A percentile compares a stretch with the other conserved stretches of the same genome.
These are phyloP conservation scores for Venturia oleaginea DNA, from an alignment of 2,329 filamentous ascomycete genomes.

Conservation along the genomic window DNA sequence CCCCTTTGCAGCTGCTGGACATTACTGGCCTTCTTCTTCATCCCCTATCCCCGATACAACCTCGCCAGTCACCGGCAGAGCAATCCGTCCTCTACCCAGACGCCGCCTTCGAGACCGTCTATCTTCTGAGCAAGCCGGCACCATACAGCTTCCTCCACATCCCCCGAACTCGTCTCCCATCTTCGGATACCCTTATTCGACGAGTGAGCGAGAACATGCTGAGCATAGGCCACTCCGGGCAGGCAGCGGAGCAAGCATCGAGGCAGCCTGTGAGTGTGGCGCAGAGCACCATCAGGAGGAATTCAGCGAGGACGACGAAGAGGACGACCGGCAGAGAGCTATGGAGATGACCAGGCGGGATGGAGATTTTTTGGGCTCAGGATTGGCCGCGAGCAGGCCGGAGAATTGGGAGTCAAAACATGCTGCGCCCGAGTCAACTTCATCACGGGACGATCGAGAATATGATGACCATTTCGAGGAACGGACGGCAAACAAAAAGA, in stretches of 20 bases:
- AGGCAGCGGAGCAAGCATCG: slow-evolving; percentile 4
- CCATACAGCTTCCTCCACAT: slow-evolving; percentile 72
- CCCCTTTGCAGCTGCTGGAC: slow-evolving; percentile 3
- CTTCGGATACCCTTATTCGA: slow-evolving; percentile 57
- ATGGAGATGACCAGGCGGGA: slow-evolving; percentile 11
- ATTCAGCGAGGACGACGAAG: slow-evolving; percentile 12
- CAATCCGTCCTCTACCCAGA: slow-evolving; percentile 86
- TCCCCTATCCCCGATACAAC: slow-evolving; percentile 57
- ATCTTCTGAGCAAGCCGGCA: slow-evolving; percentile 53
- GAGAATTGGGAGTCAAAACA: slow-evolving; percentile 22
- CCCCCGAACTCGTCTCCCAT: slow-evolving; percentile 63
- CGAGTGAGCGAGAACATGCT: slow-evolving; percentile 5
- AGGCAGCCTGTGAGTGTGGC: slow-evolving; percentile 10
- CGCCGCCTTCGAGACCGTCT: slow-evolving; percentile 79
- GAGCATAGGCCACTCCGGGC: slow-evolving; percentile 8
- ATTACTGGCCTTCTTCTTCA: slow-evolving; percentile 6
- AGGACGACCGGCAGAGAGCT: slow-evolving; percentile 1
- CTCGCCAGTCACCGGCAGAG: slow-evolving; percentile 74
- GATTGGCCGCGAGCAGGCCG: slow-evolving; percentile 1
- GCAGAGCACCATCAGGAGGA: slow-evolving; percentile 7
- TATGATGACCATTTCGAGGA: slow-evolving; percentile 89
- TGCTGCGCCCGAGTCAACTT: slow-evolving; percentile 44
- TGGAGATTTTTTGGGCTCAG: slow-evolving; percentile 7
- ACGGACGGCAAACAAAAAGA: slow-evolving; percentile 99
- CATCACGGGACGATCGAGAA: slow-evolving; percentile 35